These are phyloP conservation scores for Phytopythium aichiense DNA, from an alignment of 352 stramenopile species.

Conservation along the genomic window DNA sequence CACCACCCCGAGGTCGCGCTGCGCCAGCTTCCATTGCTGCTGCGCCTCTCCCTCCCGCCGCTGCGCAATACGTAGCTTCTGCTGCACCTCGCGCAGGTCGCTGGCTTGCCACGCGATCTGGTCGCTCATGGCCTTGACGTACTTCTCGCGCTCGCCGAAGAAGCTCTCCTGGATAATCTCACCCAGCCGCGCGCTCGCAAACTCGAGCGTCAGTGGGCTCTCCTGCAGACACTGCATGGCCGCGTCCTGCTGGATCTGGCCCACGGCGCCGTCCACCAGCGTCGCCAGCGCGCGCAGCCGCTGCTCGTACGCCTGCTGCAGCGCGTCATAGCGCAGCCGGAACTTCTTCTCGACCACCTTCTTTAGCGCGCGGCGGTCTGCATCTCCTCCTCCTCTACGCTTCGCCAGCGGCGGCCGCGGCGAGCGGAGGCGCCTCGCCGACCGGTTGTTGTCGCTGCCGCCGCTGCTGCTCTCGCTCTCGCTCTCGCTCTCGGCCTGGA, in stretches of 20 bases:
- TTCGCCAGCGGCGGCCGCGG: background rate
- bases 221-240: slow-evolving; percentile 63
- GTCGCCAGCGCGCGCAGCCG: slow-evolving; percentile 49
- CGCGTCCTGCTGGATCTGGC: slow-evolving; percentile 52
- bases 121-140: slow-evolving; percentile 63
- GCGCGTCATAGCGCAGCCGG: slow-evolving; percentile 52
- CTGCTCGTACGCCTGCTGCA: slow-evolving; percentile 72
- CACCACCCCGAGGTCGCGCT: slow-evolving; percentile 35
- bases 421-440: background rate
- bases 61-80: slow-evolving; percentile 36
- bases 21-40: slow-evolving; percentile 33
- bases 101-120: slow-evolving; percentile 70
- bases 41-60: slow-evolving; percentile 35
- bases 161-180: slow-evolving; percentile 74
- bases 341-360: slow-evolving; percentile 69
- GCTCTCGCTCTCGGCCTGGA: background rate
- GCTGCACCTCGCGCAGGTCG: slow-evolving; percentile 48
- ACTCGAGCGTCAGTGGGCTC: slow-evolving; percentile 61
- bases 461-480: slow-evolving; percentile 5
- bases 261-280: slow-evolving; percentile 47
- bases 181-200: slow-evolving; percentile 42
- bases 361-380: slow-evolving; percentile 35
- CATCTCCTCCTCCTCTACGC: background rate
- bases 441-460: slow-evolving; percentile 5
- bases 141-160: slow-evolving; percentile 62